Base-by-base conservation (phyloP, 2,329 filamentous ascomycete species). In the Exophiala spinifera region DNA sequence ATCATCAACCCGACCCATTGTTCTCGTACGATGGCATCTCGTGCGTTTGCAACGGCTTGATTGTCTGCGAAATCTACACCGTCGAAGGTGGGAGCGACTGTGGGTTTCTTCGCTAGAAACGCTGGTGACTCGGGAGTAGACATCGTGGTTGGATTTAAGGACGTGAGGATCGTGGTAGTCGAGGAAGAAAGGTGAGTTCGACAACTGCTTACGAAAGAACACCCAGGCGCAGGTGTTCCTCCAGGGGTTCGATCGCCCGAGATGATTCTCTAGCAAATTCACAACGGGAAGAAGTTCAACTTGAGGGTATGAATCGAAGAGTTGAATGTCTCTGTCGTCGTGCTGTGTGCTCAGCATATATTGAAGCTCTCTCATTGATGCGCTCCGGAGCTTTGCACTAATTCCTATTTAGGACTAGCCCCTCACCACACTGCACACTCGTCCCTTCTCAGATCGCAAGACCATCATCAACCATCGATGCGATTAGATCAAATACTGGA, bases 1-100 rank as follows among this genome's bases (percentile, higher is more conserved):
- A 86, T 86, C 83, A 86, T 86, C 68, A 78, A 80, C 72, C 79
- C 80, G 52, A 86, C 82, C 83, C 83, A 86, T 66, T 86, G 83
- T 70, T 86, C 83, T 51, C 83, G 77, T 62, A 86, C 81, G 44
- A 86, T 80, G 6, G 82, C 77, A 64, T 86, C 83, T 64, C 84
- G 81, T 56, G 82, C 83, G 37, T 81, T 81, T 70, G 85, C 83
- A 44, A 86, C 71, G 44, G 80, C 80, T 59, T 76, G 72, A 67
- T 82, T 84, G 74, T 86, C 82, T 60, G 83, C 79, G 72, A 82
- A 85, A 72, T 86, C 82, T 68, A 86, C 83, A 61, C 83, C 82
- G 52, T 84, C 79, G 72, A 85, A 86, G 58, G 81, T 85, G 25
- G 83, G 83, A 43, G 83, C 74, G 44, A 86, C 83, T 59, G 76